Conservation (phyloP, 2,329 filamentous ascomycete genomes). For the Diaporthe citriasiana region DNA sequence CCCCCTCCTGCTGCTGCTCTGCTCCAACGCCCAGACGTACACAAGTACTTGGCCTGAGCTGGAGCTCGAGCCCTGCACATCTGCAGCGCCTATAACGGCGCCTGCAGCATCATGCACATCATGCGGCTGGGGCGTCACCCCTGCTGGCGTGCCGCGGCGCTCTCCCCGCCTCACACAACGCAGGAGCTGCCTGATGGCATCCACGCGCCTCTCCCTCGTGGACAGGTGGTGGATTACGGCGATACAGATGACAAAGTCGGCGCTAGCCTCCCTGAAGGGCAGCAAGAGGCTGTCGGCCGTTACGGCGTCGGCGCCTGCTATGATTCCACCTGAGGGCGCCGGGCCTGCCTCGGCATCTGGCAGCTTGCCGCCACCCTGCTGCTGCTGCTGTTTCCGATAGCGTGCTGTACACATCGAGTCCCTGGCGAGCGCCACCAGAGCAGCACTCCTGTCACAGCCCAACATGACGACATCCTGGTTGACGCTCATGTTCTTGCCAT, state of each 20-base stretch:
- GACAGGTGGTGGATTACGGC: slow-evolving; percentile 96
- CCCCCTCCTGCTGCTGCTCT: slow-evolving; percentile 85
- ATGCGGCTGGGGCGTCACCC: slow-evolving; percentile 55
- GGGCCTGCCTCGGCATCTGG: not conserved
- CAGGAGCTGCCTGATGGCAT: slow-evolving; percentile 80
- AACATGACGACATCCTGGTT: slow-evolving; percentile 84
- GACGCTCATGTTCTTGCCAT: slow-evolving; percentile 92
- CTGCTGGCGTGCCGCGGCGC: slow-evolving; percentile 48
- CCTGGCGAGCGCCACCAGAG: slow-evolving; percentile 66
- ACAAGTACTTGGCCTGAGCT: slow-evolving; percentile 75
- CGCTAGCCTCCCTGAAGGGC: slow-evolving; percentile 74
- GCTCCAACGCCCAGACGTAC: slow-evolving; percentile 97
- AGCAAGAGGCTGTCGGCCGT: slow-evolving; percentile 88
- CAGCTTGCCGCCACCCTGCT: slow-evolving; percentile 28
- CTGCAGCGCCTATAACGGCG: slow-evolving; percentile 17
- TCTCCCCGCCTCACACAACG: slow-evolving; percentile 66
- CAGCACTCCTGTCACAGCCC: slow-evolving; percentile 83
- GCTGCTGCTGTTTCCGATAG: slow-evolving; percentile 26
- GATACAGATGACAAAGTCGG: slow-evolving; percentile 92
- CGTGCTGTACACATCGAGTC: slow-evolving; percentile 43
- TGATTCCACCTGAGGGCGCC: slow-evolving; percentile 4
- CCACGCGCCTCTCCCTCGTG: slow-evolving; percentile 78
- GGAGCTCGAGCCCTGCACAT: slow-evolving; percentile 3
- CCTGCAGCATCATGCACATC: slow-evolving; percentile 26
- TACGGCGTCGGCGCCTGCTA: slow-evolving; percentile 71